Evolutionary conservation across 805 yeast genomes (phyloP).

Genomic region (Ogataea neopini): DNA sequence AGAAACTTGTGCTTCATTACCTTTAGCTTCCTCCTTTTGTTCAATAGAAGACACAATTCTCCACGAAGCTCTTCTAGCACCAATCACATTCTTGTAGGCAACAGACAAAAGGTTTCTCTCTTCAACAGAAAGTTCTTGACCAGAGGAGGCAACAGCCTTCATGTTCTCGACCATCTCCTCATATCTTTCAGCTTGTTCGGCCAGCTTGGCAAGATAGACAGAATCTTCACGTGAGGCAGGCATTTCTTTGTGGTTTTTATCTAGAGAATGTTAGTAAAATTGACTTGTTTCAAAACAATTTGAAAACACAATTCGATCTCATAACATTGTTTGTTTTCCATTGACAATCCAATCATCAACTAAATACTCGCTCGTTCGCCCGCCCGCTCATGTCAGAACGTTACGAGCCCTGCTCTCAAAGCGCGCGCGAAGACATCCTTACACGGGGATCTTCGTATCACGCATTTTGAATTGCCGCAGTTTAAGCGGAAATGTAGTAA

Average conservation of each 20-base stretch:
- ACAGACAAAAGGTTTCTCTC: conserved; percentile 96
- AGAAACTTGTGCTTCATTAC: conserved; percentile 85
- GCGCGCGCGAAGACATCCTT: neutral
- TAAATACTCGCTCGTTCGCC: neutral
- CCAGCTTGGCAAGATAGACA: conserved; percentile 95
- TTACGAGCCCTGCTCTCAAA: conserved; percentile 11
- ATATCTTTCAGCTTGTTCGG: conserved; percentile 99
- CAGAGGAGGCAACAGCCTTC: conserved; percentile 96
- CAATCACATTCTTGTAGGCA: conserved; percentile 97
- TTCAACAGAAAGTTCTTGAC: conserved; percentile 94
- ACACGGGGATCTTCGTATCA: neutral
- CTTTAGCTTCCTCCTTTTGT: conserved; percentile 97
- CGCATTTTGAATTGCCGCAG: neutral
- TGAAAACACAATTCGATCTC: neutral
- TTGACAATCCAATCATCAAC: neutral
- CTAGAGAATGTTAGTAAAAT: conserved; percentile 12
- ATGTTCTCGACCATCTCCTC: conserved; percentile 99
- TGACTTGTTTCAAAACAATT: neutral
- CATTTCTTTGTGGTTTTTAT: conserved; percentile 40
- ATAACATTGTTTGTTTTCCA: neutral
- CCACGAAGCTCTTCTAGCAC: conserved; percentile 99
- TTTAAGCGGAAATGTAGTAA: too few relatives aligned
- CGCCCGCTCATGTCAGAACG: conserved; percentile 11
- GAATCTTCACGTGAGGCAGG: conserved; percentile 94
- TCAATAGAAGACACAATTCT: conserved; percentile 97